Evolutionary conservation across 495 filamentous ascomycete species (phyloP).

Genomic region (Cetradonia linearis): DNA sequence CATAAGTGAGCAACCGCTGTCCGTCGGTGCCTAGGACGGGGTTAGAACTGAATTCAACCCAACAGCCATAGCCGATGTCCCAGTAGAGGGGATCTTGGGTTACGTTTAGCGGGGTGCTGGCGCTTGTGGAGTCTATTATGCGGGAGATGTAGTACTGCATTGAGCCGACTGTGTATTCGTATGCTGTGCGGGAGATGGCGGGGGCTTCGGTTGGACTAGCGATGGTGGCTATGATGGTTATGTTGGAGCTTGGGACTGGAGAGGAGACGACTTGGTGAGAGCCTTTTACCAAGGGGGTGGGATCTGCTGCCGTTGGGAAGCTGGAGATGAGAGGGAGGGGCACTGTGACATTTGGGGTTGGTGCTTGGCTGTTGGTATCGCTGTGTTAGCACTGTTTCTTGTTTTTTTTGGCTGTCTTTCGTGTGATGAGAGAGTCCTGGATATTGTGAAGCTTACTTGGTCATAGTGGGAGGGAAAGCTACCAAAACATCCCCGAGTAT

Average conservation of each 20-base stretch:
- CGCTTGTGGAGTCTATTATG: not conserved
- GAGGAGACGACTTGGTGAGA: not conserved
- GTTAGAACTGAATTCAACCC: not conserved
- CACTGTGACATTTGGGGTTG: not conserved
- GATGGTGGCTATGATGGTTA: conserved; percentile 1
- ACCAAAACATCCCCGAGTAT: not conserved
- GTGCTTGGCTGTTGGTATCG: not conserved
- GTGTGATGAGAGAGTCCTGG: no score
- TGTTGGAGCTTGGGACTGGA: not conserved
- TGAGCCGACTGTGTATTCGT: conserved; percentile 5
- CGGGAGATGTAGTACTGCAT: conserved; percentile 7
- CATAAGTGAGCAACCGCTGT: not conserved
- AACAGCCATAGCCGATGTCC: conserved; percentile 7
- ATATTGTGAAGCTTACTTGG: not conserved
- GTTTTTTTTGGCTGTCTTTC: no score
- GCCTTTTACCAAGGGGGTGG: not conserved
- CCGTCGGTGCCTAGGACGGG: not conserved
- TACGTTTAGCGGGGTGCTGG: not conserved
- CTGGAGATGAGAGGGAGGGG: conserved; percentile 1
- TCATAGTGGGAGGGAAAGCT: not conserved
- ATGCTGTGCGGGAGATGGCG: not conserved
- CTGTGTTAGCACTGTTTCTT: not conserved
- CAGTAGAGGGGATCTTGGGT: not conserved
- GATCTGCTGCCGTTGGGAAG: not conserved
- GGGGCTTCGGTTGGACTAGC: not conserved